These are phyloP conservation scores for Taphrina wiesneri DNA, from an alignment of 1,139 yeast species.

Conservation along the genomic window DNA sequence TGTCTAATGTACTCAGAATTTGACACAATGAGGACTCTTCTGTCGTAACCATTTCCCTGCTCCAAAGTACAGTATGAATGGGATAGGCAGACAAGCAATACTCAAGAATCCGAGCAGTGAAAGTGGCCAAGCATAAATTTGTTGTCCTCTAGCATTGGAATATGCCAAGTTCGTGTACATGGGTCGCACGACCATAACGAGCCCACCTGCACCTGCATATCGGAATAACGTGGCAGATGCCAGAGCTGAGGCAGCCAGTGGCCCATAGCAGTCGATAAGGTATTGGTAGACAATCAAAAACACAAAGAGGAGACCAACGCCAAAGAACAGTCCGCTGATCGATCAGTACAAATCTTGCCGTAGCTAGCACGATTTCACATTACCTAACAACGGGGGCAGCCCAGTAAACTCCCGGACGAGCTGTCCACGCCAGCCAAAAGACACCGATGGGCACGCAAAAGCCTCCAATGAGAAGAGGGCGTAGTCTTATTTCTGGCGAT, in stretches of 20 bases:
- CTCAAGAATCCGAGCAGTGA: neutral
- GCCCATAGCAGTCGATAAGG: slow-evolving; percentile 68
- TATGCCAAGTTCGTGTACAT: slow-evolving; percentile 12
- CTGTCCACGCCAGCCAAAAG: slow-evolving; percentile 82
- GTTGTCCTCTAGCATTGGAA: neutral
- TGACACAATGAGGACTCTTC: neutral
- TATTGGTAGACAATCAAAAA: slow-evolving; percentile 54
- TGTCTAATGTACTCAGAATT: neutral
- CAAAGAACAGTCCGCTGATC: slow-evolving; percentile 58
- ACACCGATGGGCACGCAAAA: slow-evolving; percentile 65
- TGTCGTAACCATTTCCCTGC: slow-evolving; percentile 5
- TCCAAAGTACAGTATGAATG: neutral
- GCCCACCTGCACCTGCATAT: slow-evolving; percentile 18
- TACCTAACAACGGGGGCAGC: slow-evolving; percentile 10
- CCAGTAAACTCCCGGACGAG: slow-evolving; percentile 43
- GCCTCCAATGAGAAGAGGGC: slow-evolving; percentile 68
- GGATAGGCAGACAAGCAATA: slow-evolving; percentile 3
- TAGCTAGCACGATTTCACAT: neutral
- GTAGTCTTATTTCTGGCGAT: slow-evolving; percentile 76
- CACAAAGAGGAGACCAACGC: slow-evolving; percentile 56
- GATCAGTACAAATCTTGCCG: neutral
- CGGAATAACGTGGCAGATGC: slow-evolving; percentile 48
- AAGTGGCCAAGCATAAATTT: slow-evolving; percentile 9
- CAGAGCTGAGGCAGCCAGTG: slow-evolving; percentile 79
- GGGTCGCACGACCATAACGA: slow-evolving; percentile 13